Evolutionary conservation across 495 filamentous ascomycete species (phyloP).

Genomic region (Aspergillus saccharolyticus): DNA sequence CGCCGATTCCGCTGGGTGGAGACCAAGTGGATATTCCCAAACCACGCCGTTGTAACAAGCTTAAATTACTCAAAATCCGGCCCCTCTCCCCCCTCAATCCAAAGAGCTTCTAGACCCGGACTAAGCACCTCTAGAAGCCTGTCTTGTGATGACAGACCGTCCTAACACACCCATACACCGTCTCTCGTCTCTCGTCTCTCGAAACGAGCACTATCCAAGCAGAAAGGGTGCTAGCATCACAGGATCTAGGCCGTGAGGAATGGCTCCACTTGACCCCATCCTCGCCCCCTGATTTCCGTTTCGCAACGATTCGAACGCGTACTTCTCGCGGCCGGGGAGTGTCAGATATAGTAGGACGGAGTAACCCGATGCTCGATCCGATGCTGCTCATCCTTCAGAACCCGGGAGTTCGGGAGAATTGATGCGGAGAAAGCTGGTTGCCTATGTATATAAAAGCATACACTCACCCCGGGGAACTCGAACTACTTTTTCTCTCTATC

Average conservation of each 20-base stretch:
- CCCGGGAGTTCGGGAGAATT: not conserved
- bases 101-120: not conserved
- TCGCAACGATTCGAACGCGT: not conserved
- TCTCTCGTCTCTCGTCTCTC: not conserved
- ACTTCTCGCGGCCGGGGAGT: not conserved
- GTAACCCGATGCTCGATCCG: too few relatives aligned
- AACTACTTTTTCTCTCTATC: not conserved
- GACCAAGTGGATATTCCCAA: not conserved
- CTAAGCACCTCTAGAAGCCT: too few relatives aligned
- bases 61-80: not conserved
- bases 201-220: too few relatives aligned
- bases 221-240: too few relatives aligned
- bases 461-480: too few relatives aligned
- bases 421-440: not conserved
- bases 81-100: not conserved
- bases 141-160: too few relatives aligned
- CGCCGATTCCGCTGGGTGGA: not conserved
- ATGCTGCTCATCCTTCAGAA: not conserved
- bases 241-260: not conserved
- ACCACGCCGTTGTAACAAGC: not conserved
- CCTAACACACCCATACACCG: too few relatives aligned
- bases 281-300: not conserved
- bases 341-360: not conserved
- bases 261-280: too few relatives aligned
- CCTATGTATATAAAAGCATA: not conserved